Evolutionary conservation across 169 alveolate species (phyloP), one percentile per base, ranked within the genome.

Genomic region (Eimeria sp.): DNA sequence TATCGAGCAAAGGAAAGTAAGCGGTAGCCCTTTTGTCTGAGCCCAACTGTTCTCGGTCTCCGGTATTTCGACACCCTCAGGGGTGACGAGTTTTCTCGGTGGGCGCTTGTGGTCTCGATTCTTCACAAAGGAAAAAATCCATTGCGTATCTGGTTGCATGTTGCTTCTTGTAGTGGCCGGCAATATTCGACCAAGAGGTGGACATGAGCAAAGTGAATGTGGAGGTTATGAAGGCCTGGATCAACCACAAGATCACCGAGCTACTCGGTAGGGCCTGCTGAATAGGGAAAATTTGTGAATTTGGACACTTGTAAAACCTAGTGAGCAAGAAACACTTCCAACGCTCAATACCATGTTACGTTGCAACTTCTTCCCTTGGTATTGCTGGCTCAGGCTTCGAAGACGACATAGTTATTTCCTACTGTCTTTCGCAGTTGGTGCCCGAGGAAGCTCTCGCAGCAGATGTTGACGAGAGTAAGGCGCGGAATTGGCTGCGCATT

Each of bases 191-290:
- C 7, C 73, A 87, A 34, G 89, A 51, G 34, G 97, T 96, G 11
- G 96, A 96, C 93, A 96, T 96, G 89, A 51, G 89, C 80, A 96
- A 91, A 51, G 97, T 96, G n/a, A 73, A 94, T 49, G 67, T 91
- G 65, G 96, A 96, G 51, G 90, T 95, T n/a, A 92, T 96, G 89
- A 92, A 86, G 40, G 94, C 95, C 14, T 96, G 97, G 97, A 89
- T 96, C 63, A 84, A 91, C 43, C 92, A 89, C 65, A 73, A 80
- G 67, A 92, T 95, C 51, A 96, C 97, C 27, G 89, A 92, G 65
- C 72, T 96, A 45, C 80, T 96, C 43, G 97, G 97, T 76, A 51
- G 45, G 78, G 6, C 61, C 11, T 57, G 47, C 22, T 30, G 49
- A 13, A 25, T 27, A 70, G 51, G 45, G 45, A 30, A 30, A 25